Conservation (phyloP, 2,329 filamentous ascomycete genomes). For the Pseudopyrenochaeta lycopersici region DNA sequence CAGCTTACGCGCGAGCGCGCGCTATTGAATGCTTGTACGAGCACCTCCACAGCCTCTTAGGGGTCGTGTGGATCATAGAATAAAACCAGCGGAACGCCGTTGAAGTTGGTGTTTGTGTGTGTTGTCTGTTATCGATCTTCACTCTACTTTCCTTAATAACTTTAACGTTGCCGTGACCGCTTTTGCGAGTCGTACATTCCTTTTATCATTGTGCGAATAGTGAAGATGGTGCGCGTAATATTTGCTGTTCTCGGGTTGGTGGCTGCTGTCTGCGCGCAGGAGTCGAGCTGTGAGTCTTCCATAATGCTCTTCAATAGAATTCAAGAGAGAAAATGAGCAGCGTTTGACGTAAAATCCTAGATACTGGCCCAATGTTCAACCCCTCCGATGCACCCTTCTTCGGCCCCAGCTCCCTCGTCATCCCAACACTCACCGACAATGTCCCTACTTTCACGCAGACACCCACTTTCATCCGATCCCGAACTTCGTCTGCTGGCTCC, state of each 20-base stretch:
- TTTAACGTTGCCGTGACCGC: not conserved
- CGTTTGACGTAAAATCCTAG: constrained; percentile 6
- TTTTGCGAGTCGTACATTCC: constrained; percentile 7
- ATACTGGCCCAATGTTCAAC: constrained; percentile 28
- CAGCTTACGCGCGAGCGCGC: not conserved
- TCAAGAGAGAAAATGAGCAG: not conserved
- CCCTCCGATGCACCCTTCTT: constrained; percentile 29
- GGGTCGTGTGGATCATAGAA: not conserved
- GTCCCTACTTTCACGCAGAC: constrained; percentile 11
- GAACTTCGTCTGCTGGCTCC: constrained; percentile 7
- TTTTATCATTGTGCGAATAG: not conserved
- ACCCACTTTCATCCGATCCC: constrained; percentile 11
- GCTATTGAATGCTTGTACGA: constrained; percentile 1
- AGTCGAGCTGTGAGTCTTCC: constrained; percentile 14
- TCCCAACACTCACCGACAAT: constrained; percentile 19
- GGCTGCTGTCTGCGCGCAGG: constrained; percentile 15
- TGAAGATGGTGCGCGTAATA: constrained; percentile 19
- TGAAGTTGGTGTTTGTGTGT: not conserved
- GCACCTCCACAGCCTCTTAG: not conserved
- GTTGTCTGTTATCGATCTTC: not conserved
- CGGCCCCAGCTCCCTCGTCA: constrained; percentile 21
- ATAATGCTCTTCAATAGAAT: not conserved
- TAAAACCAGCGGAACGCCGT: constrained; percentile 1
- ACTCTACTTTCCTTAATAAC: not conserved
- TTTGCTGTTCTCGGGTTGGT: constrained; percentile 16